Conservation (phyloP, 2,329 filamentous ascomycete genomes). For the Fusarium nematophilum region DNA sequence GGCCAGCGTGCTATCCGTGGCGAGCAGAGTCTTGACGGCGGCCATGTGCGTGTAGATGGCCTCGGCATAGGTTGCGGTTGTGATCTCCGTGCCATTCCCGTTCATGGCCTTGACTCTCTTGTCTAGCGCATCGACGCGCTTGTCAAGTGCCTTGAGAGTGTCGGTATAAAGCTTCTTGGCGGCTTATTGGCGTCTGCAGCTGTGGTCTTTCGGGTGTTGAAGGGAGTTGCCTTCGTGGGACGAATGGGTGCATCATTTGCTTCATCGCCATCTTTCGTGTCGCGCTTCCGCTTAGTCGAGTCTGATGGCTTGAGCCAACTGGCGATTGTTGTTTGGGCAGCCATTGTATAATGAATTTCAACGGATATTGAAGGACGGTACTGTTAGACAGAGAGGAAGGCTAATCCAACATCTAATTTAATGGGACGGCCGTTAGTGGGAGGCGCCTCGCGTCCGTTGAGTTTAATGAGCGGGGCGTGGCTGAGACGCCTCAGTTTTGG, state of each 20-base stretch:
- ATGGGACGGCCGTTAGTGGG: too few species aligned
- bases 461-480: too few species aligned
- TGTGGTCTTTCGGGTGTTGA: neutral
- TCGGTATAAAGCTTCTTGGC: neutral
- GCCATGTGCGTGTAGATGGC: neutral
- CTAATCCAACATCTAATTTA: too few species aligned
- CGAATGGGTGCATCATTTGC: neutral
- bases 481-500: too few species aligned
- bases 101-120: neutral
- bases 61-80: neutral
- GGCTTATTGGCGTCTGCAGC: neutral
- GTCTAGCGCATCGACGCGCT: neutral
- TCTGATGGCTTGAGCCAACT: neutral
- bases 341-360: too few species aligned
- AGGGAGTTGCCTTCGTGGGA: neutral
- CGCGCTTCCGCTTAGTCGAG: neutral
- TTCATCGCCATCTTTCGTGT: neutral
- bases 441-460: too few species aligned
- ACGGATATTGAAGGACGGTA: too few species aligned
- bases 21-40: neutral
- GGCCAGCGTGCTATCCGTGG: neutral
- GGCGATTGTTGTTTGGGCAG: neutral
- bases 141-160: neutral
- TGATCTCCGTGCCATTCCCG: neutral
- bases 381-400: too few species aligned